Base-by-base conservation (phyloP, 2,329 filamentous ascomycete species). In the Amauroascus niger region DNA sequence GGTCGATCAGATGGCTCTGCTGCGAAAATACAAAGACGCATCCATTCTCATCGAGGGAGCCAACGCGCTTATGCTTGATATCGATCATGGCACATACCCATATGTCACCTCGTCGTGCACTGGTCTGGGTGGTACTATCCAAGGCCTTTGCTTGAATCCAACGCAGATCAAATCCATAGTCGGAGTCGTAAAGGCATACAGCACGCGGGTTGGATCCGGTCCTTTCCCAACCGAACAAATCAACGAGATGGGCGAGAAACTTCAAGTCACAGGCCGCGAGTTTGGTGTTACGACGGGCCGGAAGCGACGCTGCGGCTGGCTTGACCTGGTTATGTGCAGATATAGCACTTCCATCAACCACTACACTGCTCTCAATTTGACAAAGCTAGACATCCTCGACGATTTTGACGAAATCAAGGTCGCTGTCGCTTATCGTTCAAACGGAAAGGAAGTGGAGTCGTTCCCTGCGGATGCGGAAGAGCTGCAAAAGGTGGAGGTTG, bases 111-210 rank as follows among this genome's bases (percentile, higher is more conserved):
- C 71, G 41, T 73, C 76, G 57, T 70, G 73, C 61, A 70, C 73
- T 50, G 74, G 73, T 55, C 65, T 76, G 9, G 73, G 72, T 26
- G 73, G 73, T 40, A 72, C 72, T 57, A 80, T 79, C 61, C 79
- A 79, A 46, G 79, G 80, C 22, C 74, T 83, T 14, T 79, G 79
- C 35, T 67, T 83, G 35, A 78, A 76, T 64, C 79, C 78, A 52
- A 71, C 74, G 53, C 76, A 75, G 57, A 75, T 83, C 60, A 75
- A 73, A 56, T 75, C 76, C 57, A 76, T 81, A 53, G 78, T 83
- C 60, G 81, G 81, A 52, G 80, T 84, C 1, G 77, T 83, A 44
- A 84, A 84, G 65, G 80, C 81, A 26, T 83, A 84, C 72, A 82
- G 79, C 43, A 81, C 80, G 3, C 76, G 78, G 47, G 78, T 80